Evolutionary conservation across 2,329 filamentous ascomycete species (phyloP), one percentile per base, ranked within the genome.

Genomic region (Purpureocillium takamizusanense): DNA sequence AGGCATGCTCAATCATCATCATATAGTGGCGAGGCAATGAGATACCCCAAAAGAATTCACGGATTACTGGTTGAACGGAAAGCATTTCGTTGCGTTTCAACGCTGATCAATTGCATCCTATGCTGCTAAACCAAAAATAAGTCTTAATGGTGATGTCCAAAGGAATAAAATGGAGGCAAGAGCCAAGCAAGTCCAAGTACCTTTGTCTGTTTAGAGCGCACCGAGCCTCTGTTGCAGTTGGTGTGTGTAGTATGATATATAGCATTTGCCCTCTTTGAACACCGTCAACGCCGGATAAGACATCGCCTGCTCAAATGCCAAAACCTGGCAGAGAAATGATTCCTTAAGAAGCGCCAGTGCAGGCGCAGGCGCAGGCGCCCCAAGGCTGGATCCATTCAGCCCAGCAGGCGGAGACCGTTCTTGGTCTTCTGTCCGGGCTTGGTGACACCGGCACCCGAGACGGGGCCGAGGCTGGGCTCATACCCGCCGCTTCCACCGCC

Each of bases 371-470:
- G 6, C 5, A 10, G 21, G 21, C 5, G 21, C 6, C 21, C 21
- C 21, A n/a, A n/a, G n/a, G n/a, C n/a, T n/a, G n/a, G n/a, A 10
- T 25, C 10, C 4, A 8, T 9, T 67, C 56, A 82, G 40, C 78
- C 78, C 34, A 82, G 58, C 38, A 82, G 55, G 48, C 71, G 74
- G 44, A 82, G 55, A 1, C 78, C 78, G 28, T 77, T 76, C 64
- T 81, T 80, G n/a, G 75, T 82, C 67, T 80, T 81, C 50, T 76
- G 72, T 2, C 77, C 76, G 1, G 74, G 68, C 60, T 82, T 82
- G 28, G 69, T 69, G 18, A 81, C 64, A 13, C 77, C 78, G 14
- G 61, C 65, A 10, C 69, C 69, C 12, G 55, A 57, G 45, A 60
- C 56, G 28, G 73, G 69, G 0, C 74, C 74, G 7, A 77, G 52